These are phyloP conservation scores for Fusarium odoratissimum DNA, from an alignment of 2,329 filamentous ascomycete species.

Conservation along the genomic window DNA sequence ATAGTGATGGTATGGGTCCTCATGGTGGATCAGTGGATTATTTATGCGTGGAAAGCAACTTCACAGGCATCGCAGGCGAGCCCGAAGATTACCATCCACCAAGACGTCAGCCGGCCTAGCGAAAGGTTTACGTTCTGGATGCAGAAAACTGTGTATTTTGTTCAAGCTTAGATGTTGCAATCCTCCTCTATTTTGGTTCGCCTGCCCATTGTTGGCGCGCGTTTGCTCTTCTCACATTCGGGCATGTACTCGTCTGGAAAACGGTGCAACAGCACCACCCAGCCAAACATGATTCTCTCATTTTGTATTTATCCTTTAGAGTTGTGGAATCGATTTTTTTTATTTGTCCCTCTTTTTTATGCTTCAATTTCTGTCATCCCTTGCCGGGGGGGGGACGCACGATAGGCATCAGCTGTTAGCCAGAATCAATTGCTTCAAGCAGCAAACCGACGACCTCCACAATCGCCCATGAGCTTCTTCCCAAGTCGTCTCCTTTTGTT, in stretches of 20 bases:
- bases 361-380: not conserved
- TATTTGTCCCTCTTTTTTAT: not conserved
- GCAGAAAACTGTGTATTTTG: too few relatives aligned
- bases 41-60: not conserved
- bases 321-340: not conserved
- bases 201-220: not conserved
- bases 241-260: not conserved
- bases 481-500: not conserved
- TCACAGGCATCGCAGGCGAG: not conserved
- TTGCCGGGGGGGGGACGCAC: not conserved
- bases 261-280: not conserved
- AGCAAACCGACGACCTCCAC: not conserved
- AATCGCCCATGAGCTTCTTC: not conserved
- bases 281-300: not conserved
- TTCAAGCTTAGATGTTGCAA: not conserved
- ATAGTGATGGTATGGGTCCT: not conserved
- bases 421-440: not conserved
- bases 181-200: not conserved
- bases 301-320: not conserved
- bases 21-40: not conserved
- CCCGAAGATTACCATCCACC: not conserved
- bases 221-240: not conserved
- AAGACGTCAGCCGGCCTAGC: not conserved
- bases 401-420: not conserved
- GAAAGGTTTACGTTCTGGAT: rapidly evolving